Base-by-base conservation (phyloP, 306 rosid species). In the Pyrus pyrifolia region DNA sequence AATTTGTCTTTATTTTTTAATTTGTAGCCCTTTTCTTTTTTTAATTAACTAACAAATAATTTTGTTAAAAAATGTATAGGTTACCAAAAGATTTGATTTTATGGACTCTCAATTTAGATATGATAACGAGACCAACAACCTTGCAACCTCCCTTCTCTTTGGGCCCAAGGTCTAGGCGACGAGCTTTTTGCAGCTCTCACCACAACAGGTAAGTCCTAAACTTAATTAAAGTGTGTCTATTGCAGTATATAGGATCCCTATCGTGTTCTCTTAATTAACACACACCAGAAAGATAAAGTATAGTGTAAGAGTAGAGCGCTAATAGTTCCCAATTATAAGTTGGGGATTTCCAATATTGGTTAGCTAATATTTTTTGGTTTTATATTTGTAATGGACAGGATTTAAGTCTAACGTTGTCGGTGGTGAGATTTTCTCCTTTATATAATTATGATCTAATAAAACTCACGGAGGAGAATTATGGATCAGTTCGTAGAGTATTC, bases 401-500 rank as follows among this genome's bases (percentile, higher is more conserved):
- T 66, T 58, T 83, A 75, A 70, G 62, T 6, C 83, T 83, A 27
- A 86, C 81, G 3, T 17, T 72, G 57, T 57, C 81, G 6, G 38
- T 83, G 69, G 67, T 81, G 82, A 83, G 88, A 52, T 81, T 81
- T 8, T 7, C 0, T 0, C 77, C 29, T 23, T 18, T 35, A 0
- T 35, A 35, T 7, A 35, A 35, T 35, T 35, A 35, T 35, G 40
- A 35, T 35, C 40, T 35, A 35, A 35, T 35, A 7, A 6, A 22
- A n/a, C 33, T 83, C 4, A 83, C 75, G 4, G 59, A 75, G 8
- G 38, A 75, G 22, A 85, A 23, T 31, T 81, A 88, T 68, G 86
- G 88, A 17, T 71, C 30, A 6, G 88, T 88, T 12, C 76, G 68
- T 4, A 85, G 86, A 70, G 73, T 80, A 13, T 86, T 40, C 46